Percentiles rank a stretch among this genome's conserved stretches.
Conservation (phyloP, 2,329 filamentous ascomycete genomes). For the Microascus cirrosus region DNA sequence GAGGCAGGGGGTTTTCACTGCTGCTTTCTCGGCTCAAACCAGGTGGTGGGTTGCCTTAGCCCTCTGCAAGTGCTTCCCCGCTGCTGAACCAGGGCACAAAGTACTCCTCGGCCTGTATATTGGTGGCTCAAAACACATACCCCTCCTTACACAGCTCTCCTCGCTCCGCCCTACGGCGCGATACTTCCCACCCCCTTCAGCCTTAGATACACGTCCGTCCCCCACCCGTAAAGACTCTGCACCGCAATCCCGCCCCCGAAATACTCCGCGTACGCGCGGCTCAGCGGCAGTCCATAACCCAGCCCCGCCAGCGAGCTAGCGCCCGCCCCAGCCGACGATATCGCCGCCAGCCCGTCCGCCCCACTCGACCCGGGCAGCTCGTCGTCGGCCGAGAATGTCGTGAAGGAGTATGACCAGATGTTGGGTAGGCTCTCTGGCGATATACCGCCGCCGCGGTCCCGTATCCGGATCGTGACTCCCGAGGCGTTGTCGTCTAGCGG, state of each 20-base stretch:
- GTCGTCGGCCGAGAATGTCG: slow-evolving; percentile 67
- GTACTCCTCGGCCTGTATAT: no score
- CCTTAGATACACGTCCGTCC: slow-evolving; percentile 56
- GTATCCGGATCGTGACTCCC: slow-evolving; percentile 88
- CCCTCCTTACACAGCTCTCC: background rate
- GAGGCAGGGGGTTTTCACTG: background rate
- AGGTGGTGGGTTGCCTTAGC: background rate
- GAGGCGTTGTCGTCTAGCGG: slow-evolving; percentile 57
- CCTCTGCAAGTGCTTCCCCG: background rate
- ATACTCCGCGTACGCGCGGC: slow-evolving; percentile 91
- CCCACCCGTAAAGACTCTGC: slow-evolving; percentile 96
- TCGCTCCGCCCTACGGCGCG: slow-evolving; percentile 14
- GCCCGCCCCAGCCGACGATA: slow-evolving; percentile 61
- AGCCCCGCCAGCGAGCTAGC: slow-evolving; percentile 81
- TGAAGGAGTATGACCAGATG: slow-evolving; percentile 97
- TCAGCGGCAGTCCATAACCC: slow-evolving; percentile 84
- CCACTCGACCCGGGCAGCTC: slow-evolving; percentile 27
- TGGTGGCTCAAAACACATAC: background rate
- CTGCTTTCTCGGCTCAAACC: background rate
- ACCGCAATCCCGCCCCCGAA: slow-evolving; percentile 92
- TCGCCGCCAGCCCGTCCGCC: slow-evolving; percentile 54
- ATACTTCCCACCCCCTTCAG: slow-evolving; percentile 52
- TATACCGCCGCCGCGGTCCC: slow-evolving; percentile 92
- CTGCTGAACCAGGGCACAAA: background rate
- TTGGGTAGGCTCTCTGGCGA: slow-evolving; percentile 70